phyloP scores from a whole-genome alignment of 2,329 filamentous ascomycete species.

The Onygenales sp. region DNA sequence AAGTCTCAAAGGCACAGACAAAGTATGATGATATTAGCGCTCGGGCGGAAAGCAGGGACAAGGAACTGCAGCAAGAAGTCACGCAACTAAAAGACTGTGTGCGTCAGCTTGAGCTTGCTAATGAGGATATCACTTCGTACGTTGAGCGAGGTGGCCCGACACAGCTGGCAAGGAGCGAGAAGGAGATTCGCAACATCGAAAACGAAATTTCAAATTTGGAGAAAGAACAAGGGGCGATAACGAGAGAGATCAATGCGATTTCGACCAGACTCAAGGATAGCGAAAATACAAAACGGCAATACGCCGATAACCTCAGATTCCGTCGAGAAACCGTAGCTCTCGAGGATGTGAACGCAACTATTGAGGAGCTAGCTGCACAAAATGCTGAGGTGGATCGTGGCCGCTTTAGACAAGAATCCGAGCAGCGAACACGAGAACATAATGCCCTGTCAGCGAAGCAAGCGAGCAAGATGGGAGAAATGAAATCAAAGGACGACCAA shows the following conservation, averaged over 20 bases:
- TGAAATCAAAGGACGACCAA: slow-evolving; percentile 78
- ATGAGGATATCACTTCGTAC: slow-evolving; percentile 71
- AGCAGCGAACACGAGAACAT: slow-evolving; percentile 56
- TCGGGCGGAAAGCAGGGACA: slow-evolving; percentile 62
- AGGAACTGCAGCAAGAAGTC: slow-evolving; percentile 60
- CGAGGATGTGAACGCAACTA: slow-evolving; percentile 57
- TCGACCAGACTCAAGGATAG: slow-evolving; percentile 69
- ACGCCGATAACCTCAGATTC: slow-evolving; percentile 79
- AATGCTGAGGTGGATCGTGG: slow-evolving; percentile 77
- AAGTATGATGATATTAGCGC: slow-evolving; percentile 68
- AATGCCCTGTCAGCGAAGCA: slow-evolving; percentile 63
- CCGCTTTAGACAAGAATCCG: slow-evolving; percentile 61
- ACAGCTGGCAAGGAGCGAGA: slow-evolving; percentile 60
- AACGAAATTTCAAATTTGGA: slow-evolving; percentile 57
- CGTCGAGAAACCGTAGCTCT: slow-evolving; percentile 65
- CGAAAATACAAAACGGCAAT: slow-evolving; percentile 74
- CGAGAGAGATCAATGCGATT: slow-evolving; percentile 64
- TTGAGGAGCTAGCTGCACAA: slow-evolving; percentile 63
- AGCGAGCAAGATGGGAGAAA: slow-evolving; percentile 63
- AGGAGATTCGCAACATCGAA: slow-evolving; percentile 60
- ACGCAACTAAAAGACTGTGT: slow-evolving; percentile 64
- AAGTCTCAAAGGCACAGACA: slow-evolving; percentile 65
- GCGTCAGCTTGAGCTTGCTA: slow-evolving; percentile 65
- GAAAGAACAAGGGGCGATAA: slow-evolving; percentile 57
- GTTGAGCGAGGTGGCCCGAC: slow-evolving; percentile 62